Conservation (phyloP, 1,284 basidiomycete species). For the Cryptococcus sp. region DNA sequence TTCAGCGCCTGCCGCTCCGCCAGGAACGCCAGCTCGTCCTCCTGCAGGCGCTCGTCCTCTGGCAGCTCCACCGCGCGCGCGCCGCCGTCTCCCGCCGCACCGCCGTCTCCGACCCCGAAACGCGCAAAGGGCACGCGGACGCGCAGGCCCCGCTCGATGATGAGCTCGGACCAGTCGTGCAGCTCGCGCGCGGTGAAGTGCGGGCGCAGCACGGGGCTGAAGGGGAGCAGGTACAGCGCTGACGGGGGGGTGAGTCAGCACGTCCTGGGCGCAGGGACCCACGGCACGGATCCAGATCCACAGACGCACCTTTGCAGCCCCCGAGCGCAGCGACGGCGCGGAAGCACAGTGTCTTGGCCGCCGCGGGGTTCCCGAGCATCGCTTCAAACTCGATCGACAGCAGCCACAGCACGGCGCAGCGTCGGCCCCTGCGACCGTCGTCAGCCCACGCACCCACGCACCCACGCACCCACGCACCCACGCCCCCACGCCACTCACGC, state of each 20-base stretch:
- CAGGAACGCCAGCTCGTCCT: constrained; percentile 42
- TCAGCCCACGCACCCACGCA: neutral
- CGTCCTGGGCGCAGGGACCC: no score
- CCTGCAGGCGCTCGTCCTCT: constrained; percentile 29
- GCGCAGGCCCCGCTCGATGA: constrained; percentile 77
- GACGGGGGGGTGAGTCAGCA: no score
- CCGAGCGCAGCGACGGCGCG: constrained; percentile 66
- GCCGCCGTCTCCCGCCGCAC: constrained; percentile 50
- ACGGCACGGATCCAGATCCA: no score
- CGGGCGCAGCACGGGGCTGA: constrained; percentile 62
- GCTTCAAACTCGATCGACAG: constrained; percentile 81
- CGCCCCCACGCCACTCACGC: constrained; percentile 19
- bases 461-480: neutral
- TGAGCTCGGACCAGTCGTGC: constrained; percentile 65
- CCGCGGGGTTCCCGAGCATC: constrained; percentile 57
- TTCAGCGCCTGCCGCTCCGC: constrained; percentile 35
- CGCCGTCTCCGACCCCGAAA: constrained; percentile 49
- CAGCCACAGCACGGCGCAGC: constrained; percentile 60
- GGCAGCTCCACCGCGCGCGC: constrained; percentile 44
- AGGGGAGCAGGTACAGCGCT: constrained; percentile 85
- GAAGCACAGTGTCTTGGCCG: constrained; percentile 74
- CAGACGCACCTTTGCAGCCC: constrained; percentile 43
- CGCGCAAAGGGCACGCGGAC: constrained; percentile 66
- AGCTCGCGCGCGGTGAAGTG: constrained; percentile 68
- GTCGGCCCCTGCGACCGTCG: constrained; percentile 21